These are phyloP conservation scores for Aspergillus costaricaensis DNA, from an alignment of 2,329 filamentous ascomycete species.

Conservation along the genomic window DNA sequence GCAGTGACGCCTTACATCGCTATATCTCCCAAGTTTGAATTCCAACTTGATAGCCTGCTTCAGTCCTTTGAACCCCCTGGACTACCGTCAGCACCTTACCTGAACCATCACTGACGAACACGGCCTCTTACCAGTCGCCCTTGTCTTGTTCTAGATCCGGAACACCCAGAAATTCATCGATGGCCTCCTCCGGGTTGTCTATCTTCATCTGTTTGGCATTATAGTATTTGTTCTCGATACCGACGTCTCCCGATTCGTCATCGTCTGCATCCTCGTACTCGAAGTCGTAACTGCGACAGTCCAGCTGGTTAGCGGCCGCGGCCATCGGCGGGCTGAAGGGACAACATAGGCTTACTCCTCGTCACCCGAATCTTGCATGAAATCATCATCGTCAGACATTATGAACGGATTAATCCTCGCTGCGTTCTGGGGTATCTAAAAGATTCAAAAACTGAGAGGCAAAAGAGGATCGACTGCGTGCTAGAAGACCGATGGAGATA, in stretches of 20 bases:
- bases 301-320: constrained; percentile 27
- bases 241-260: constrained; percentile 82
- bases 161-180: constrained; percentile 89
- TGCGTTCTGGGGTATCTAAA: not conserved
- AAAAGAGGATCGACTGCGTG: not conserved
- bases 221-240: constrained; percentile 99
- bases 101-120: not conserved
- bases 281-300: constrained; percentile 73
- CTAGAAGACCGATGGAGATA: not conserved
- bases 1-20: constrained; percentile 62
- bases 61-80: constrained; percentile 85
- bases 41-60: constrained; percentile 99
- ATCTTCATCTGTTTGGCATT: constrained; percentile 97
- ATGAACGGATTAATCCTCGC: constrained; percentile 7
- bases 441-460: not conserved
- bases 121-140: constrained; percentile 72
- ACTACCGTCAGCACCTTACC: constrained; percentile 25
- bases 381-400: constrained; percentile 86
- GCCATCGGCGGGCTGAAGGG: not conserved
- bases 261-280: constrained; percentile 96
- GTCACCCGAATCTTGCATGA: constrained; percentile 89
- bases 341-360: constrained; percentile 64
- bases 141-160: constrained; percentile 84
- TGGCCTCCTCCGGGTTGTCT: constrained; percentile 81
- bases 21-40: constrained; percentile 86